Base-by-base conservation (phyloP, 208 protist genomes). In the Trichomonas gallinae region DNA sequence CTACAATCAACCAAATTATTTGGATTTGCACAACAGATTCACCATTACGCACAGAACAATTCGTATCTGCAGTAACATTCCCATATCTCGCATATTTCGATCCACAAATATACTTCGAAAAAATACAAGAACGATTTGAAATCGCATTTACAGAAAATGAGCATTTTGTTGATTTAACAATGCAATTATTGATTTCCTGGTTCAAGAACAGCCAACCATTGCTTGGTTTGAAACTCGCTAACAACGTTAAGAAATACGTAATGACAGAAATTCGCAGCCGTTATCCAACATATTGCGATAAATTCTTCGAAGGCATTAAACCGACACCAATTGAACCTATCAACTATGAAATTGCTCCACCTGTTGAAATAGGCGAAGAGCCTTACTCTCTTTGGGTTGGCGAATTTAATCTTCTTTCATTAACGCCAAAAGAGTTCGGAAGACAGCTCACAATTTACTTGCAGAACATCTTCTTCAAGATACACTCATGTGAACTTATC, bases 21-120 rank as follows among this genome's bases (percentile, higher is more conserved):
- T 93, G 87, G 87, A 93, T 93, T 40, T 93, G 87, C n/a, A 93
- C 87, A 51, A 93, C 87, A 34, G 13, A 93, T 10, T 48, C 13
- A 58, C 23, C 13, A 93, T 51, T 34, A 34, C 23, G 44, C 10
- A 42, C 87, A 10, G 4, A 23, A 38, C 8, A 93, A 34, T 38
- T 93, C n/a, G 46, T 51, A 31, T 34, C 15, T n/a, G 44, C 44
- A 21, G 6, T 93, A 8, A 49, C 40, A 49, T 51, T 51, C 8
- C 11, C 44, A 38, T 51, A 93, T 58, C 31, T 44, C 6, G n/a
- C 87, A 34, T 51, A 49, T 38, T 38, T 23, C 10, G 44, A 93
- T 49, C 13, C 44, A 48, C 8, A 9, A 26, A 36, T 93, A 8
- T 9, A 49, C 4, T 93, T 93, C 51, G 45, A 4, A 6, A 93